These are phyloP conservation scores for Suillus subluteus DNA, from an alignment of 768 basidiomycete genomes.

Conservation along the genomic window DNA sequence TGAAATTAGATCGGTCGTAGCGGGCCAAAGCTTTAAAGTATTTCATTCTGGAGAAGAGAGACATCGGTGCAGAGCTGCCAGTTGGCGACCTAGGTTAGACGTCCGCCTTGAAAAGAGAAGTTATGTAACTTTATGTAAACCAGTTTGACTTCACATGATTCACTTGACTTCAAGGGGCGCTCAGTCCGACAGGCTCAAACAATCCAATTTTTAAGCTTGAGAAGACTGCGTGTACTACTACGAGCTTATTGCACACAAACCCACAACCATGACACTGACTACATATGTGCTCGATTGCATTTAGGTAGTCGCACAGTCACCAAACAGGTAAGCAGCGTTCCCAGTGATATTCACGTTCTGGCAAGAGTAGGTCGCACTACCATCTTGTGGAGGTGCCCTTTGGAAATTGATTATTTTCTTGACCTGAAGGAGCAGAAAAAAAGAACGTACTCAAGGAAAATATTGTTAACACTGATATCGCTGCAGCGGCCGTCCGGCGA, in stretches of 20 bases:
- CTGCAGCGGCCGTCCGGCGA: slow-evolving; percentile 41
- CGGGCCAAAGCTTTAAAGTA: neutral
- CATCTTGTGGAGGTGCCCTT: slow-evolving; percentile 41
- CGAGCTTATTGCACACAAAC: neutral
- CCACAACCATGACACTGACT: neutral
- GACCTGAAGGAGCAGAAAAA: neutral
- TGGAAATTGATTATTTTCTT: neutral
- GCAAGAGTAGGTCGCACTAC: slow-evolving; percentile 52
- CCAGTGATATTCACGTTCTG: slow-evolving; percentile 56
- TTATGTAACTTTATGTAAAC: slow-evolving; percentile 9
- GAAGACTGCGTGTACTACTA: neutral
- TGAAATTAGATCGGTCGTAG: neutral
- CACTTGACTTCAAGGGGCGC: no score
- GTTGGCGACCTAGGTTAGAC: slow-evolving; percentile 4
- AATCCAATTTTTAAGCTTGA: neutral
- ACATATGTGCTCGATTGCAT: neutral
- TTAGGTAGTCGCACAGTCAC: slow-evolving; percentile 27
- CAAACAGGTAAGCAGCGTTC: slow-evolving; percentile 48
- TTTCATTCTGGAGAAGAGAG: slow-evolving; percentile 12
- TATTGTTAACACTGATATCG: slow-evolving; percentile 50
- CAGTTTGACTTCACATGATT: no score
- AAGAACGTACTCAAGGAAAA: slow-evolving; percentile 46
- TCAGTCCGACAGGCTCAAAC: neutral
- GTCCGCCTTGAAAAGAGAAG: neutral
- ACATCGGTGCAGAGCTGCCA: slow-evolving; percentile 18